Evolutionary conservation across 768 basidiomycete genomes (phyloP).

Genomic region (Lentinula edodes): DNA sequence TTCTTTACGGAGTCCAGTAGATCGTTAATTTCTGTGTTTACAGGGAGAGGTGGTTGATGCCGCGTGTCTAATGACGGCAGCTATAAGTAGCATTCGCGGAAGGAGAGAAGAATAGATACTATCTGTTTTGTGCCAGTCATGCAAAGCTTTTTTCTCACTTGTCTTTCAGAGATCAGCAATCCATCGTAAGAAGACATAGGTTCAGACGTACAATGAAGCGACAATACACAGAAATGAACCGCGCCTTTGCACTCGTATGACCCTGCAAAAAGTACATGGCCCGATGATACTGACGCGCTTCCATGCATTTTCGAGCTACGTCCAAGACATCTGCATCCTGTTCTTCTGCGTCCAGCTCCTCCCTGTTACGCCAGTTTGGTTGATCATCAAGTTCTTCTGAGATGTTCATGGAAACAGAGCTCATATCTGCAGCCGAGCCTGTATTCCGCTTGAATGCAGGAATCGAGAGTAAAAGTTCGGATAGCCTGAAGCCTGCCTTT

Average conservation of each 20-base stretch:
- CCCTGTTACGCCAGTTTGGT: background rate
- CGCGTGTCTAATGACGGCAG: slow-evolving; percentile 31
- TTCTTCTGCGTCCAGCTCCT: background rate
- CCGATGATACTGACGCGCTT: slow-evolving; percentile 1
- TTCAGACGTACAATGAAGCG: slow-evolving; percentile 1
- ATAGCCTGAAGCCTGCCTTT: slow-evolving; percentile 1
- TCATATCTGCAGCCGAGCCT: background rate
- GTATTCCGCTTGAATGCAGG: slow-evolving; percentile 1
- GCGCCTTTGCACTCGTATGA: slow-evolving; percentile 1
- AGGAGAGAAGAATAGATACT: background rate
- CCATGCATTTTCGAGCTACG: slow-evolving; percentile 3
- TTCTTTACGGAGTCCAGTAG: slow-evolving; percentile 41
- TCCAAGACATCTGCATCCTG: slow-evolving; percentile 2
- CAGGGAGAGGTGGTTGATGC: slow-evolving; percentile 41
- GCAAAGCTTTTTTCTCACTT: slow-evolving; percentile 7
- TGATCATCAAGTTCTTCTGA: background rate
- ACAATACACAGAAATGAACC: slow-evolving; percentile 1
- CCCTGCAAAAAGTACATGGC: background rate
- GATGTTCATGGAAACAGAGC: background rate
- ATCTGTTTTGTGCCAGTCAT: slow-evolving; percentile 6
- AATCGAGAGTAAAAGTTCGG: slow-evolving; percentile 1
- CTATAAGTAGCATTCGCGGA: background rate
- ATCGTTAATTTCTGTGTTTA: slow-evolving; percentile 39
- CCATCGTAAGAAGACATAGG: background rate
- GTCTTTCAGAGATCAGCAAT: background rate